Evolutionary conservation across 768 basidiomycete species (phyloP), one percentile per base, ranked within the genome.

Genomic region (Lactarius sanguifluus): DNA sequence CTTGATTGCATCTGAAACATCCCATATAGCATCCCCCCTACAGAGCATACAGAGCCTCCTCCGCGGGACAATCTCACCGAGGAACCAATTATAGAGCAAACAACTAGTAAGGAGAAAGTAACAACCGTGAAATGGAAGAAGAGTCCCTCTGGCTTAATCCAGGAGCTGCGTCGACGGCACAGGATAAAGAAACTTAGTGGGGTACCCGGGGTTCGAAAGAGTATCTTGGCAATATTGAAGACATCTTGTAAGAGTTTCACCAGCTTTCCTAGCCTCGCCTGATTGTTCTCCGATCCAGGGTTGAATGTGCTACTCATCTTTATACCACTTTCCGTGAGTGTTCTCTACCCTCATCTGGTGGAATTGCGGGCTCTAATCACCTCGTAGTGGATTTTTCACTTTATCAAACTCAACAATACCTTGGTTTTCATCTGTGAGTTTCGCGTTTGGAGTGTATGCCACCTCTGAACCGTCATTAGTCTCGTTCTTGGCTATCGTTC

Each of bases 401-500:
- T 89, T 58, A 81, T 82, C 62, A 38, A 80, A 76, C 57, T 76
- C 77, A 67, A 68, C 66, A 75, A 90, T 71, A 90, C 86, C 8
- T 76, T 91, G 16, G 77, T 91, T 66, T 92, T 92, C 66, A 80
- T 92, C 66, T 88, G 92, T 92, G 72, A 72, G 90, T 81, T 5
- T 13, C 5, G 16, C 12, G 1, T 7, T 23, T 2, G 23, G 18
- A 61, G 23, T 5, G 7, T 9, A 38, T n/a, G 15, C 18, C 18
- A 10, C 10, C 47, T 57, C 47, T 57, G 32, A 40, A 50, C 13
- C 25, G 16, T 57, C 7, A 9, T 20, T 23, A 91, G 89, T 89
- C 72, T 85, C 87, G 1, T 92, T 94, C 73, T 76, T 92, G 52
- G 86, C 93, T 10, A 95, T 95, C 65, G 84, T 95, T 66, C 93